A percentile compares a stretch with the other conserved stretches of the same genome.
Evolutionary conservation across 148 eudicot species (phyloP).

Genomic region (Simmondsia chinensis): DNA sequence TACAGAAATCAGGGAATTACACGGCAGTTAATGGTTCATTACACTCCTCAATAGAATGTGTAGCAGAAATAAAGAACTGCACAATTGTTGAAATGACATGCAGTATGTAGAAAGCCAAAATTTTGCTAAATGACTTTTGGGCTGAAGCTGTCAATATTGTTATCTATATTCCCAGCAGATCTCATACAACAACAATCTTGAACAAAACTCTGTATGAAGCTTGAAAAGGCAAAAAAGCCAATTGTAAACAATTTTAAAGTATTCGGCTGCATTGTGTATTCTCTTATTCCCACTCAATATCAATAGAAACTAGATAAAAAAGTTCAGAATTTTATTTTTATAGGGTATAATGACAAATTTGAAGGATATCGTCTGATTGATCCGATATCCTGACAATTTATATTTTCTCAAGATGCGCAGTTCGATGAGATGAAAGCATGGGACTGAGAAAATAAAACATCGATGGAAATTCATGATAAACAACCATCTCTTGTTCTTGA

Average conservation of each 20-base stretch:
- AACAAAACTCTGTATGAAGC: not conserved
- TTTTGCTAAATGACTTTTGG: not conserved
- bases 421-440: constrained; percentile 5
- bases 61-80: constrained; percentile 2
- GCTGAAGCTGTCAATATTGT: not conserved
- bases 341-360: not conserved
- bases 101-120: constrained; percentile 3
- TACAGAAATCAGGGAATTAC: not conserved
- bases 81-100: constrained; percentile 8
- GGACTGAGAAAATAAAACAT: constrained; percentile 3
- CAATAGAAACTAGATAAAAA: constrained; percentile 11
- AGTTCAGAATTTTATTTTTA: not conserved
- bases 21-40: no score
- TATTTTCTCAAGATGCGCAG: constrained; percentile 2
- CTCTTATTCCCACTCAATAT: not conserved
- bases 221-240: constrained; percentile 9
- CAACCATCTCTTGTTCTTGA: no score
- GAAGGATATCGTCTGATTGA: constrained; percentile 12
- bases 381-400: no score
- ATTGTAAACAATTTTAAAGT: not conserved
- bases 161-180: not conserved
- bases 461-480: no score
- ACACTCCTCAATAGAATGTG: no score
- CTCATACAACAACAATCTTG: not conserved
- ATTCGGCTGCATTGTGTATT: constrained; percentile 12